These are phyloP conservation scores for Fraxinus baroniana DNA, from an alignment of 305 asterid species.

Conservation along the genomic window DNA sequence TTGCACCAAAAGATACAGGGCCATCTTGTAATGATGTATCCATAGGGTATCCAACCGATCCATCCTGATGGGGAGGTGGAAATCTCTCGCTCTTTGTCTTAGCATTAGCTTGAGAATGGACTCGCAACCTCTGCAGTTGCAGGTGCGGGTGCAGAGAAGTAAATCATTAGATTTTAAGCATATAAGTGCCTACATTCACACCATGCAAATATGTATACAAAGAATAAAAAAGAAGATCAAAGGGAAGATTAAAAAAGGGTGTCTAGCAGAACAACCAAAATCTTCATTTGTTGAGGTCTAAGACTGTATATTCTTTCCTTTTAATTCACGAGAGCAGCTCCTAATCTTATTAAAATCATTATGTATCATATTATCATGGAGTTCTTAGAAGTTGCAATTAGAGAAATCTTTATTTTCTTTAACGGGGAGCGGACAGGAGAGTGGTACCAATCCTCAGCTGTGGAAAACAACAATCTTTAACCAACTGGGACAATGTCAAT, in stretches of 20 bases:
- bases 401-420: background rate
- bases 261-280: background rate
- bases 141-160: background rate
- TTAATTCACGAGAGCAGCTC: background rate
- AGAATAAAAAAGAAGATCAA: background rate
- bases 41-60: conserved; percentile 59
- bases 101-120: conserved; percentile 50
- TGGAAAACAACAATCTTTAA: background rate
- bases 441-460: background rate
- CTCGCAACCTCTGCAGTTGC: conserved; percentile 68
- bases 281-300: background rate
- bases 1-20: conserved; percentile 52
- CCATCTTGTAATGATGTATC: conserved; percentile 46
- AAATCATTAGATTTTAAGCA: background rate
- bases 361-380: background rate
- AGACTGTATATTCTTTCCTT: background rate
- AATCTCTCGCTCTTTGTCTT: conserved; percentile 92
- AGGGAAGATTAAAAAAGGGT: background rate
- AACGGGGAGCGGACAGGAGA: background rate
- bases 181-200: background rate
- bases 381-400: background rate
- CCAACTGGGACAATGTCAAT: background rate
- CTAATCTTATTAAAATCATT: background rate
- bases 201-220: background rate
- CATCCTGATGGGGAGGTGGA: conserved; percentile 98